Percentiles rank a stretch among this genome's conserved stretches.
These are phyloP conservation scores for Eremothecium gossypii DNA, from an alignment of 1,139 yeast species.

Conservation along the genomic window DNA sequence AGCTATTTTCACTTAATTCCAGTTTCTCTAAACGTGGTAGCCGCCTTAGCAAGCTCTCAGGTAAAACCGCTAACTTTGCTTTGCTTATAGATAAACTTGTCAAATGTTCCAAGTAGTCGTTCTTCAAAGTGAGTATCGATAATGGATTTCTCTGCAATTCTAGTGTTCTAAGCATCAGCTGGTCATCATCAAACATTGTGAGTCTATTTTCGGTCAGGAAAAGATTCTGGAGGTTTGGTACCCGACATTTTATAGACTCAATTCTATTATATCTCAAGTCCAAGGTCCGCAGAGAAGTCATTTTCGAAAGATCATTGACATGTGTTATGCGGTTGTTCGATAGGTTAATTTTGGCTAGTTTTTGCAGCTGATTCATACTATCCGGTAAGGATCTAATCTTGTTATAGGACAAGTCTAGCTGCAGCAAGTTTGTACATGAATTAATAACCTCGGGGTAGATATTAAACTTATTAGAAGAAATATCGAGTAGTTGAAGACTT, in stretches of 20 bases:
- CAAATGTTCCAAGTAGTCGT: conserved; percentile 47
- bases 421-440: conserved; percentile 48
- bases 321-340: conserved; percentile 62
- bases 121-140: conserved; percentile 60
- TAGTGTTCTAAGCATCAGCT: conserved; percentile 47
- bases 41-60: conserved; percentile 51
- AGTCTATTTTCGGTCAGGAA: conserved; percentile 73
- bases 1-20: conserved; percentile 72
- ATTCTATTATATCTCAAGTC: conserved; percentile 73
- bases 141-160: conserved; percentile 70
- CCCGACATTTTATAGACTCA: conserved; percentile 49
- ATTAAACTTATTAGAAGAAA: conserved; percentile 72
- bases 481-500: conserved; percentile 52
- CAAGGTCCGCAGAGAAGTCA: conserved; percentile 56
- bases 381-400: conserved; percentile 52
- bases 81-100: conserved; percentile 70
- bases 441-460: conserved; percentile 64
- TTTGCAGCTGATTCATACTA: conserved; percentile 48
- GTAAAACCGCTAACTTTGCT: conserved; percentile 71
- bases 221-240: conserved; percentile 62
- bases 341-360: conserved; percentile 59
- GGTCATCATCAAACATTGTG: conserved; percentile 56
- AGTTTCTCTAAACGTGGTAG: conserved; percentile 65
- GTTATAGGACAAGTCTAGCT: conserved; percentile 78
- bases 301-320: conserved; percentile 39